These are phyloP conservation scores for Seiridium unicorne DNA, from an alignment of 2,329 filamentous ascomycete genomes.

Conservation along the genomic window DNA sequence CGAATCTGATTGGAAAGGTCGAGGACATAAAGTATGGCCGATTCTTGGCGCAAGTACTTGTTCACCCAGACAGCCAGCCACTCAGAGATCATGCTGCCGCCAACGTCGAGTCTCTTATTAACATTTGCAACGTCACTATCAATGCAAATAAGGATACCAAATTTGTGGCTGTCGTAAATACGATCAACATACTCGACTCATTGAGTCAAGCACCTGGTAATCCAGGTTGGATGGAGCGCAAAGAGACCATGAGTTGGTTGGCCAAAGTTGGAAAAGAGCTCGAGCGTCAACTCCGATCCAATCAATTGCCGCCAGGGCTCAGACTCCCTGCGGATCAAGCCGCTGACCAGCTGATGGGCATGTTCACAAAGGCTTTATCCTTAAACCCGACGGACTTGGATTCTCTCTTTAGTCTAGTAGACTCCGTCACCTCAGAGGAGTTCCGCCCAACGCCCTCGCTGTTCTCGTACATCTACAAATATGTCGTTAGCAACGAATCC, in stretches of 20 bases:
- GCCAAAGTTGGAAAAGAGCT: slow-evolving; percentile 73
- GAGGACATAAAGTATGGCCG: slow-evolving; percentile 86
- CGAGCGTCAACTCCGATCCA: slow-evolving; percentile 68
- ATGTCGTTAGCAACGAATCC: slow-evolving; percentile 81
- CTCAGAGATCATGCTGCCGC: slow-evolving; percentile 73
- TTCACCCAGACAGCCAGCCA: slow-evolving; percentile 69
- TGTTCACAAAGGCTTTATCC: slow-evolving; percentile 78
- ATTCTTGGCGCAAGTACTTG: slow-evolving; percentile 84
- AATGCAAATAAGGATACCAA: slow-evolving; percentile 68
- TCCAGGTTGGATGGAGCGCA: slow-evolving; percentile 70
- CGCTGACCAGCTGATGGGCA: slow-evolving; percentile 80
- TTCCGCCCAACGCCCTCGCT: slow-evolving; percentile 75
- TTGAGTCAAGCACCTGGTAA: slow-evolving; percentile 66
- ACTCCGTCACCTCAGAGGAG: slow-evolving; percentile 79
- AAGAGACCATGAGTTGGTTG: slow-evolving; percentile 58
- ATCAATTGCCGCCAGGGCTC: slow-evolving; percentile 68
- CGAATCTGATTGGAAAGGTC: slow-evolving; percentile 73
- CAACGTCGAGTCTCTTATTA: slow-evolving; percentile 71
- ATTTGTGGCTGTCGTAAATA: slow-evolving; percentile 74
- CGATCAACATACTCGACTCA: slow-evolving; percentile 80
- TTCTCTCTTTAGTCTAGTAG: slow-evolving; percentile 79
- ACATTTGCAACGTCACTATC: slow-evolving; percentile 61
- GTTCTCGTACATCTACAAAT: slow-evolving; percentile 78
- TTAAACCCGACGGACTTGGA: slow-evolving; percentile 76
- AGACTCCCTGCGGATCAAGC: slow-evolving; percentile 87